Conservation (phyloP, 2,329 filamentous ascomycete genomes). For the Colletotrichum ledebouriae region DNA sequence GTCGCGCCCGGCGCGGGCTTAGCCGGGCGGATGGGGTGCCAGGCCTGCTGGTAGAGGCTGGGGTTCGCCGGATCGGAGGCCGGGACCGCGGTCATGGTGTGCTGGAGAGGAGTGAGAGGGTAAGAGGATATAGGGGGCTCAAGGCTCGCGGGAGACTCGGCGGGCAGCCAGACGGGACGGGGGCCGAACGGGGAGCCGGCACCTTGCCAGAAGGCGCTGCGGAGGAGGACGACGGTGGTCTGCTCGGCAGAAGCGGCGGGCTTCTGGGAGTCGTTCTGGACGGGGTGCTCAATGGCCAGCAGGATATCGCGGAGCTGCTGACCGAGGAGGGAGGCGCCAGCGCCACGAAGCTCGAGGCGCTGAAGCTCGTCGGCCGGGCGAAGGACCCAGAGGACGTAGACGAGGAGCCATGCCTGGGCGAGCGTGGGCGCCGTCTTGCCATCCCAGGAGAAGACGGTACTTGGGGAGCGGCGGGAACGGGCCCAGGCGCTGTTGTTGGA, state of each 20-base stretch:
- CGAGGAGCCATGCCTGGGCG: conserved; percentile 66
- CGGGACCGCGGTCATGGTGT: conserved; percentile 57
- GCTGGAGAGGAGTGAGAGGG: conserved; percentile 63
- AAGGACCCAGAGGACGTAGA: conserved; percentile 66
- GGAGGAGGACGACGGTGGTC: conserved; percentile 59
- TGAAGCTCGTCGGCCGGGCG: conserved; percentile 63
- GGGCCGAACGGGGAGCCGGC: conserved; percentile 76
- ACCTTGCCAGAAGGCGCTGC: conserved; percentile 77
- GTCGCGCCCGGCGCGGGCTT: conserved; percentile 79
- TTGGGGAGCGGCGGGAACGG: conserved; percentile 66
- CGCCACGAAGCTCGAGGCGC: conserved; percentile 60
- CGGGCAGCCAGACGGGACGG: conserved; percentile 72
- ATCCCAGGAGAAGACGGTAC: conserved; percentile 61
- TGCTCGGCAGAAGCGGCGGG: conserved; percentile 47
- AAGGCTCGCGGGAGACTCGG: conserved; percentile 55
- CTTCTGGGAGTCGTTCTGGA: conserved; percentile 50
- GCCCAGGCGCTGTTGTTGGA: conserved; percentile 70
- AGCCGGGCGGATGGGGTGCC: conserved; percentile 78
- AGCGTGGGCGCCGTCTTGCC: conserved; percentile 56
- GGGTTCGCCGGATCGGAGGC: conserved; percentile 58
- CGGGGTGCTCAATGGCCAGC: conserved; percentile 64
- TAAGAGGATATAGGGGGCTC: conserved; percentile 58
- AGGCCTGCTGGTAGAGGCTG: conserved; percentile 63
- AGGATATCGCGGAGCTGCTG: conserved; percentile 61
- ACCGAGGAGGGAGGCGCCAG: conserved; percentile 51